Conservation (phyloP, 2,329 filamentous ascomycete species). For the Tolypocladium sp. region DNA sequence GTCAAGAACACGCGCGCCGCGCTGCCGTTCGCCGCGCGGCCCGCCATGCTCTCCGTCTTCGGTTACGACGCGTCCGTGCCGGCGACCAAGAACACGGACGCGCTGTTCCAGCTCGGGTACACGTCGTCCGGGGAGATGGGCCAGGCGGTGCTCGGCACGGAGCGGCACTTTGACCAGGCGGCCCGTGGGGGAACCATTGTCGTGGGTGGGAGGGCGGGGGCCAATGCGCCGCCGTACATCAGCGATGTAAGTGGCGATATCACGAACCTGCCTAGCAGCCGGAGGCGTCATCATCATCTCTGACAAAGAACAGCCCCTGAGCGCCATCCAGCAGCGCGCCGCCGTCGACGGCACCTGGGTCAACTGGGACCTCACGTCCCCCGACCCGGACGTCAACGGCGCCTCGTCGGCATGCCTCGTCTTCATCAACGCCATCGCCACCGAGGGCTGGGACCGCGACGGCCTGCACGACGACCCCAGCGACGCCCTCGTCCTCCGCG, state of each 20-base stretch:
- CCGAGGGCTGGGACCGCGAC: slow-evolving; percentile 64
- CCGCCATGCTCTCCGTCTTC: slow-evolving; percentile 47
- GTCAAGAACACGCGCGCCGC: slow-evolving; percentile 61
- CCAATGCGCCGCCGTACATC: slow-evolving; percentile 40
- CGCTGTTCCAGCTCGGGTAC: slow-evolving; percentile 35
- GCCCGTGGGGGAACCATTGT: slow-evolving; percentile 43
- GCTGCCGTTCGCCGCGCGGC: slow-evolving; percentile 52
- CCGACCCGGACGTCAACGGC: slow-evolving; percentile 23
- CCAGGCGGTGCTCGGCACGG: slow-evolving; percentile 30
- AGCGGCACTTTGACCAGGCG: slow-evolving; percentile 36
- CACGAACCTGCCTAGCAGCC: too few species aligned
- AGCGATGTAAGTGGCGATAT: slow-evolving; percentile 26
- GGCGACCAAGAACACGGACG: slow-evolving; percentile 38
- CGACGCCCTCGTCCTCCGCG: slow-evolving; percentile 48
- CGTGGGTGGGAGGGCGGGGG: slow-evolving; percentile 41
- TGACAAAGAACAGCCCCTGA: slow-evolving; percentile 34
- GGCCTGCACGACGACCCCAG: slow-evolving; percentile 61
- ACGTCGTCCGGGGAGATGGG: slow-evolving; percentile 36
- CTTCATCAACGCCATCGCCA: slow-evolving; percentile 71
- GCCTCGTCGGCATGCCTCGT: slow-evolving; percentile 60
- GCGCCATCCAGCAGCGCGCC: slow-evolving; percentile 46
- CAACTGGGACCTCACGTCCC: slow-evolving; percentile 33
- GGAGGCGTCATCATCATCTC: too few species aligned
- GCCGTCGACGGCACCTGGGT: slow-evolving; percentile 46
- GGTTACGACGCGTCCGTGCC: slow-evolving; percentile 52